Conservation (phyloP, 1,284 basidiomycete genomes). For the Ganoderma multipileum region DNA sequence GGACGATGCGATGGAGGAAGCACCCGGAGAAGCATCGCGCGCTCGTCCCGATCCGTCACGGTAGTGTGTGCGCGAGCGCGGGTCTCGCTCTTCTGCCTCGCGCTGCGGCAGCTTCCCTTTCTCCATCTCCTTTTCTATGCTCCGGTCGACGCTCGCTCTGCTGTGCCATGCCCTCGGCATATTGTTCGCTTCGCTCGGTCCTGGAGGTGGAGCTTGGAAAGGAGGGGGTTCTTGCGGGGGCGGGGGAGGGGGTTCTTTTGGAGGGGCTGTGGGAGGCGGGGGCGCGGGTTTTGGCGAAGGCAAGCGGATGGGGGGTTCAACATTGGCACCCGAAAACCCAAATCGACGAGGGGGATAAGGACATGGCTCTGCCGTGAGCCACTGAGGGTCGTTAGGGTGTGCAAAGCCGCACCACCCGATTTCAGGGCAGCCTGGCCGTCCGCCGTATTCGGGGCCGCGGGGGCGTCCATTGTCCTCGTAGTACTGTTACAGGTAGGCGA, state of each 20-base stretch:
- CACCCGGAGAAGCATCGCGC: slow-evolving; percentile 18
- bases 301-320: background rate
- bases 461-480: slow-evolving; percentile 27
- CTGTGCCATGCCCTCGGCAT: background rate
- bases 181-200: background rate
- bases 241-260: background rate
- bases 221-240: slow-evolving; percentile 13
- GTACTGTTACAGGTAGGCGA: slow-evolving; percentile 13
- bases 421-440: slow-evolving; percentile 20
- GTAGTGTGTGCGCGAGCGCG: slow-evolving; percentile 8
- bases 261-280: background rate
- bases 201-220: slow-evolving; percentile 1
- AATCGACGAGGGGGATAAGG: background rate
- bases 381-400: slow-evolving; percentile 39
- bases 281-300: slow-evolving; percentile 2
- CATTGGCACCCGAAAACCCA: slow-evolving; percentile 9
- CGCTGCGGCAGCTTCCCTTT: background rate
- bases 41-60: slow-evolving; percentile 7
- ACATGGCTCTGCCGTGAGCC: slow-evolving; percentile 21
- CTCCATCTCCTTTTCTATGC: background rate
- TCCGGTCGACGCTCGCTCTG: slow-evolving; percentile 13
- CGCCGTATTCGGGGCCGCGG: background rate
- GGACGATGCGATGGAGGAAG: slow-evolving; percentile 22
- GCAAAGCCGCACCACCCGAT: slow-evolving; percentile 35
- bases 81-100: background rate